Base-by-base conservation (phyloP, 2,329 filamentous ascomycete genomes). In the Apiospora arundinis region DNA sequence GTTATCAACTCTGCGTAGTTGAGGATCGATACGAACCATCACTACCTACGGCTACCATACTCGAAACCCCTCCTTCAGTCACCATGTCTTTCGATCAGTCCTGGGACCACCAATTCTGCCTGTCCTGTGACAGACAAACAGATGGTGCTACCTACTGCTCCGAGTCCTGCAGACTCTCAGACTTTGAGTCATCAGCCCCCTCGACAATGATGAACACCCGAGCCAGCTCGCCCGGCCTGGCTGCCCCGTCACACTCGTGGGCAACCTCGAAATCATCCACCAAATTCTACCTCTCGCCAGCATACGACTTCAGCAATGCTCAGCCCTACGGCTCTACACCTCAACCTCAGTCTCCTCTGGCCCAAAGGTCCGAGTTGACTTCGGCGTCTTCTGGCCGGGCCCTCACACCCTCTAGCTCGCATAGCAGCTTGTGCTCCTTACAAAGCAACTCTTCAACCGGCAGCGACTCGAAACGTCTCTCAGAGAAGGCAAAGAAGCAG, bases 41-140 rank as follows among this genome's bases (percentile, higher is more conserved):
- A 45, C 42, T 60, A 63, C 52, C 52, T n/a, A 63, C 56, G 32
- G 40, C 32, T 32, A 63, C 32, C 18, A 12, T 18, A 40, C 32
- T 40, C 56, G 56, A 56, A 56, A 40, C 56, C 56, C 56, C 56
- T 63, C 56, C 56, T 40, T 40, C 56, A 40, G 28, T 23, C 80
- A 83, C 80, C 75, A 89, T 89, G 86, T 85, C 87, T 81, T 84
- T 85, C 80, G 87, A 89, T 76, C 83, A 86, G 49, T 78, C 78
- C 79, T 97, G 95, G 94, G 93, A 93, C 78, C 93, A 93, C 82
- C 92, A 97, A 83, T 97, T 94, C 89, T 98, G 95, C 88, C 91
- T 98, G 77, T 91, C 93, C 85, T 98, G 95, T 86, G 95, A 98
- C 85, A 92, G 92, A 84, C 93, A 97, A 84, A 95, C 93, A 73